These are phyloP conservation scores for Castanospermum australe DNA, from an alignment of 306 rosid species.

Conservation along the genomic window DNA sequence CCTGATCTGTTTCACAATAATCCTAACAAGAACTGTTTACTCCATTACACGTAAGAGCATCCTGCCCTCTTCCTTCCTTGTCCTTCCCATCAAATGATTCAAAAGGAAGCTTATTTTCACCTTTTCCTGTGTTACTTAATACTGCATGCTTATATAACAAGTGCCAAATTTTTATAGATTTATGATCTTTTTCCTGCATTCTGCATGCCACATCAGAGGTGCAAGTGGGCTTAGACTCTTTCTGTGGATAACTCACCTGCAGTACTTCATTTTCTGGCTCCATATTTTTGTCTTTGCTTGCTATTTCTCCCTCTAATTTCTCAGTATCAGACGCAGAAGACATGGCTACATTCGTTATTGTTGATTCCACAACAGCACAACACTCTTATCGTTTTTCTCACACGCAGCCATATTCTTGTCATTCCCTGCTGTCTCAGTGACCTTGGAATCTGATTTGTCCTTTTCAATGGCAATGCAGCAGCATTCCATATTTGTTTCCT, in stretches of 20 bases:
- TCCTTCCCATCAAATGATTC: conserved; percentile 28
- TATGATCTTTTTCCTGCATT: conserved; percentile 49
- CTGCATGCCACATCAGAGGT: conserved; percentile 10
- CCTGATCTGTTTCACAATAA: conserved; percentile 31
- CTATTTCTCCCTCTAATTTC: conserved; percentile 27
- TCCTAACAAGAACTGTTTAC: conserved; percentile 28
- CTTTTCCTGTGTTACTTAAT: conserved; percentile 27
- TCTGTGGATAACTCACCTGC: conserved; percentile 16
- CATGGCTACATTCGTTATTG: neutral
- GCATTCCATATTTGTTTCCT: neutral
- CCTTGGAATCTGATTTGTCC: neutral
- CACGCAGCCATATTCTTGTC: conserved; percentile 6
- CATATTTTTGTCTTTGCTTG: conserved; percentile 15
- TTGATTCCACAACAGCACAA: conserved; percentile 24
- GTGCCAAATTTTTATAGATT: conserved; percentile 68
- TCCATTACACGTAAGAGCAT: conserved; percentile 15
- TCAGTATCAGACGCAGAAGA: conserved; percentile 28
- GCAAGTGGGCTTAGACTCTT: conserved; percentile 29
- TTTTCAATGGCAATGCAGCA: neutral
- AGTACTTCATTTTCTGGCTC: conserved; percentile 20
- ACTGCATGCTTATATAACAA: conserved; percentile 81
- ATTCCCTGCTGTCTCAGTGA: neutral
- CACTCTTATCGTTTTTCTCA: conserved; percentile 14
- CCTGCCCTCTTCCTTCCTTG: conserved; percentile 41
- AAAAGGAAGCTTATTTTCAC: conserved; percentile 33